phyloP scores from a whole-genome alignment of 768 basidiomycete genomes.

The Gautieria morchelliformis region DNA sequence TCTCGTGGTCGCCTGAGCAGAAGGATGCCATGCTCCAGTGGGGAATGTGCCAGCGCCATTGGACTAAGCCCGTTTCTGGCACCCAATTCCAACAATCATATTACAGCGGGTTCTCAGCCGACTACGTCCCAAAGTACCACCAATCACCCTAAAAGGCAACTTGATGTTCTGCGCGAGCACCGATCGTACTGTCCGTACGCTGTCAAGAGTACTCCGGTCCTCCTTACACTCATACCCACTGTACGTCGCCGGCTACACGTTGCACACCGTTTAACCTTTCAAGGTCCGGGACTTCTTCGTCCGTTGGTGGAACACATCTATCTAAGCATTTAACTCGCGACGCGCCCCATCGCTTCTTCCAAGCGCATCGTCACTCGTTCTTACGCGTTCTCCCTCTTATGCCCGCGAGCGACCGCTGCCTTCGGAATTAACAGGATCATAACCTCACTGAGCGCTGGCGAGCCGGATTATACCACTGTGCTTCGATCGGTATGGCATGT shows the following conservation, averaged over 20 bases:
- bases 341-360: not conserved
- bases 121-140: slow-evolving; percentile 20
- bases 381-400: slow-evolving; percentile 9
- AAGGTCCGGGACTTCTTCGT: slow-evolving; percentile 4
- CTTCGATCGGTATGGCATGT: slow-evolving; percentile 57
- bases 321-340: not conserved
- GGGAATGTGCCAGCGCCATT: slow-evolving; percentile 62
- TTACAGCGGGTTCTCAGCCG: slow-evolving; percentile 1
- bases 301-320: not conserved
- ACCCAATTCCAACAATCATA: slow-evolving; percentile 8
- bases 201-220: slow-evolving; percentile 13
- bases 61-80: slow-evolving; percentile 68
- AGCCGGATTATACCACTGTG: slow-evolving; percentile 60
- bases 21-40: slow-evolving; percentile 55
- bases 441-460: slow-evolving; percentile 65
- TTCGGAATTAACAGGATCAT: slow-evolving; percentile 5
- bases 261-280: slow-evolving; percentile 6
- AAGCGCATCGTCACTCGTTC: slow-evolving; percentile 44
- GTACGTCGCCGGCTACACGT: slow-evolving; percentile 3
- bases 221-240: not conserved
- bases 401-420: slow-evolving; percentile 2
- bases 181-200: slow-evolving; percentile 83
- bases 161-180: slow-evolving; percentile 75
- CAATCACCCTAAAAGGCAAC: slow-evolving; percentile 33
- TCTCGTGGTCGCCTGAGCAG: slow-evolving; percentile 13